Percentiles rank a stretch among this genome's conserved stretches.
Evolutionary conservation across 1,139 yeast species (phyloP).

Genomic region (Hansenula sp.): DNA sequence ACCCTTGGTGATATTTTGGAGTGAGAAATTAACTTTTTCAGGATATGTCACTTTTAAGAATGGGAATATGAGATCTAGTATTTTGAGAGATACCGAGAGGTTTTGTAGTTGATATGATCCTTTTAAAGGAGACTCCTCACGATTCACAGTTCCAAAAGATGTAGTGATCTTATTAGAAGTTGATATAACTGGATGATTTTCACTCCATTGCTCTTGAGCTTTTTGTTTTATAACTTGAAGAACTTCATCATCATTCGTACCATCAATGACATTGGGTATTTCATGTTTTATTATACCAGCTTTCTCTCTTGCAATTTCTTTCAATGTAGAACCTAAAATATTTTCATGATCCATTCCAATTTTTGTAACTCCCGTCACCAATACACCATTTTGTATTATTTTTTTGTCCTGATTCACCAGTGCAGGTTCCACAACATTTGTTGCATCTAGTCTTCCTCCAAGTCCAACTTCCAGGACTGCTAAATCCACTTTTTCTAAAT

Average conservation of each 20-base stretch:
- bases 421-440: slow-evolving; percentile 51
- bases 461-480: slow-evolving; percentile 88
- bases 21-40: slow-evolving; percentile 24
- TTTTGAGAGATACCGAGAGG: slow-evolving; percentile 61
- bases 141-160: slow-evolving; percentile 21
- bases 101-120: slow-evolving; percentile 75
- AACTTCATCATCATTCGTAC: slow-evolving; percentile 51
- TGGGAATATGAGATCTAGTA: slow-evolving; percentile 38
- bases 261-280: slow-evolving; percentile 69
- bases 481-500: slow-evolving; percentile 50
- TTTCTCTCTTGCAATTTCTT: slow-evolving; percentile 67
- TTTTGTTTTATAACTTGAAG: slow-evolving; percentile 34
- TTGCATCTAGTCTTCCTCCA: slow-evolving; percentile 87
- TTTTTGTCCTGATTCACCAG: slow-evolving; percentile 12
- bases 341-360: slow-evolving; percentile 82
- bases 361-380: slow-evolving; percentile 75
- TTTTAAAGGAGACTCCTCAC: slow-evolving; percentile 46
- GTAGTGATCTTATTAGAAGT: slow-evolving; percentile 16
- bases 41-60: slow-evolving; percentile 20
- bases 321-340: slow-evolving; percentile 61
- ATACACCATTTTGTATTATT: slow-evolving; percentile 32
- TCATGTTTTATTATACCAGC: slow-evolving; percentile 73
- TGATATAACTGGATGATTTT: slow-evolving; percentile 7
- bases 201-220: slow-evolving; percentile 14
- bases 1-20: slow-evolving; percentile 42